Percentiles rank a stretch among this genome's conserved stretches.
phyloP scores from a whole-genome alignment of 73 alveolate genomes.

The Tetrahymena elliotti region DNA sequence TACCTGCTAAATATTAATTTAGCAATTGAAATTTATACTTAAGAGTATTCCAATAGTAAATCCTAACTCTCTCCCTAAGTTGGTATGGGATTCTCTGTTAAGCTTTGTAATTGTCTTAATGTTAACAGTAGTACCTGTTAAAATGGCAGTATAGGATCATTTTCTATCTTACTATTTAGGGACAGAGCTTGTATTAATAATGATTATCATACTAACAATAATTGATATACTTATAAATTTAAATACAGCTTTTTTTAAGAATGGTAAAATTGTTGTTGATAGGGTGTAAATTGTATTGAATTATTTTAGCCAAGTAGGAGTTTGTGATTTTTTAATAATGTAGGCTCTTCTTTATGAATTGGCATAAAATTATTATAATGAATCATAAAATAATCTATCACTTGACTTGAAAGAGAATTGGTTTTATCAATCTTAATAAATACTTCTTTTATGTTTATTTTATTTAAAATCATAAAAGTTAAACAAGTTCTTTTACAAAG shows the following conservation, averaged over 20 bases:
- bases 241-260: background rate
- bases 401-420: background rate
- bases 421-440: background rate
- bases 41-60: background rate
- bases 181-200: background rate
- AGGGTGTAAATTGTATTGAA: background rate
- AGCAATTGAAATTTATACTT: background rate
- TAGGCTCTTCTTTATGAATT: background rate
- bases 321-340: background rate
- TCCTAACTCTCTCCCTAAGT: background rate
- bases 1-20: background rate
- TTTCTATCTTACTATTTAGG: background rate
- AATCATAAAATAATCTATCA: background rate
- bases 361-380: background rate
- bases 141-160: background rate
- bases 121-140: background rate
- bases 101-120: background rate
- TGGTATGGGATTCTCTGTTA: background rate
- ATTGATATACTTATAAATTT: background rate
- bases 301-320: background rate
- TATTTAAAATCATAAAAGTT: background rate
- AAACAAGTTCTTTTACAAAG: background rate
- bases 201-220: background rate
- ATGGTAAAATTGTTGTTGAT: background rate
- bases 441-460: background rate